Base-by-base conservation (phyloP, 345 rosid species). In the Lumnitzera littorea region DNA sequence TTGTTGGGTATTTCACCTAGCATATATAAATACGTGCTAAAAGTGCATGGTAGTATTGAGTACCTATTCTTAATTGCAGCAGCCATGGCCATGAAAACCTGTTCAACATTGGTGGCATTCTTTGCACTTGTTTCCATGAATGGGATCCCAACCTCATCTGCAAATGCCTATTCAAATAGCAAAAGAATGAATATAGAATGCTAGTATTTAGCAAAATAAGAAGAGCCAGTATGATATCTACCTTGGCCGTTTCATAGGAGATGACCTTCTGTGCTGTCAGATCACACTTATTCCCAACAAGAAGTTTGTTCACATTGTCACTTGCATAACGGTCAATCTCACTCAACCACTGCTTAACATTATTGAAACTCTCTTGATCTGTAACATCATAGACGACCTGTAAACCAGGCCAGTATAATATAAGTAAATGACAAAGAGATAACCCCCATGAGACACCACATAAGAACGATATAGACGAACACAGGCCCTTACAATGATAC, bases 61-160 rank as follows among this genome's bases (percentile, higher is more conserved):
- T 62, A 84, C 90, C 84, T 87, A 47, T 74, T 78, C 79, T 87
- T 87, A 61, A 87, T 82, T 24, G 77, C 84, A 56, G 84, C 84
- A 67, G 90, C 80, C 94, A 87, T 87, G 13, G 94, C 90, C 94
- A 87, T 87, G 72, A 87, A 87, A 62, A 86, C 90, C 62, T 87
- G 80, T 62, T 87, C 94, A 2, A 87, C 94, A 52, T 84, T 84
- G 74, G 82, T 74, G 57, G 94, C 82, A 58, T 67, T 77, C 70
- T 82, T 87, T 9, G 94, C 94, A 75, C 90, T 87, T 2, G 94
- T 87, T 72, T 87, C 94, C 90, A 87, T 76, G 80, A 87, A 87
- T 1, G 94, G 94, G 57, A 87, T 87, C 57, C 90, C 88, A 58
- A 84, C 78, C 75, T 86, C 88, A 71, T 86, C 94, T 1, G 94